phyloP scores from a whole-genome alignment of 140 eudicot species.

The Flaveria floridana region DNA sequence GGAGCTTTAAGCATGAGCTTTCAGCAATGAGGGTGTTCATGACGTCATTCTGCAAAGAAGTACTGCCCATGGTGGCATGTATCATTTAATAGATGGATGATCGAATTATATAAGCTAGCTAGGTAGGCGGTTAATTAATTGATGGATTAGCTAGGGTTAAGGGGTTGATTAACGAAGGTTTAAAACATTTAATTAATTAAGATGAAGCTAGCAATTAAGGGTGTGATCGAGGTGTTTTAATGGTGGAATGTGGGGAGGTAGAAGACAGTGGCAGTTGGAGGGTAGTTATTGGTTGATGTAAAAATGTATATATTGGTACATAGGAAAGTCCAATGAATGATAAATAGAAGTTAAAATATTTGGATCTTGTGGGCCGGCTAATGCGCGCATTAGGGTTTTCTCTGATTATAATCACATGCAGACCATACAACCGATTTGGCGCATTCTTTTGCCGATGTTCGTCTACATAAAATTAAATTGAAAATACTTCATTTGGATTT shows the following conservation, averaged over 20 bases:
- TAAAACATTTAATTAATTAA: constrained; percentile 19
- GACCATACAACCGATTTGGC: not conserved
- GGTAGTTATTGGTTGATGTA: constrained; percentile 31
- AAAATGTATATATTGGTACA: constrained; percentile 35
- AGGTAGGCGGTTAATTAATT: no score
- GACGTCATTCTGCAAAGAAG: constrained; percentile 41
- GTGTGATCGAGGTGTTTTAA: constrained; percentile 26
- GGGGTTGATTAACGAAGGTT: not conserved
- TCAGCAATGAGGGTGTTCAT: constrained; percentile 40
- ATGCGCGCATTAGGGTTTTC: not conserved
- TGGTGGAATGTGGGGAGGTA: not conserved
- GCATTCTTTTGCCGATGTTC: not conserved
- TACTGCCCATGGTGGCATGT: constrained; percentile 32
- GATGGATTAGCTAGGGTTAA: no score
- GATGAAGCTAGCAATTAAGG: constrained; percentile 18
- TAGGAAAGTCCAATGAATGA: constrained; percentile 29
- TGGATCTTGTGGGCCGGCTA: constrained; percentile 24
- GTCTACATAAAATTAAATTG: not conserved
- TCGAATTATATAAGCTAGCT: no score
- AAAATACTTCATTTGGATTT: no score
- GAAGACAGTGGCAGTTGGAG: constrained; percentile 41
- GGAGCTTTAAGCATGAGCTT: constrained; percentile 41
- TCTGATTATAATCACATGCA: not conserved
- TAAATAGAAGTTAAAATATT: constrained; percentile 6
- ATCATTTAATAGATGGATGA: constrained; percentile 3